Base-by-base conservation (phyloP, 2,329 filamentous ascomycete genomes). In the Amesomyces nigricolor region DNA sequence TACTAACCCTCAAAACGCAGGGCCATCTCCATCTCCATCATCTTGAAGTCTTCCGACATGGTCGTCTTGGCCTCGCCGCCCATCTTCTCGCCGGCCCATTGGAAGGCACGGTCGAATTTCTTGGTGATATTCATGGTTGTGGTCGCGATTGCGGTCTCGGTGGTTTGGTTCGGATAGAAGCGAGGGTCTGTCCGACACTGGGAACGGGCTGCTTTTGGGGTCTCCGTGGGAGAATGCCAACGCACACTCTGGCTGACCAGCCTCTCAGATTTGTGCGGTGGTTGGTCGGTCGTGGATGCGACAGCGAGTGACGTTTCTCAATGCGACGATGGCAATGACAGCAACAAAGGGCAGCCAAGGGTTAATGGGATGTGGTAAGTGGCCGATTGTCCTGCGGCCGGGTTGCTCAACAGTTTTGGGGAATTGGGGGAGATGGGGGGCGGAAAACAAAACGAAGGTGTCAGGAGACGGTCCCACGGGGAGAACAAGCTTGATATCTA, bases 81-180 rank as follows among this genome's bases (percentile, higher is more conserved):
- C 89, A 97, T 96, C 74, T 91, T 89, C 76, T 97, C 92, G 64
- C 90, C 90, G 38, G 91, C 90, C 92, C 92, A 97, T 86, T 97
- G 92, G 77, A 92, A 95, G 78, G 95, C 86, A 68, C 92, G 87
- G 74, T 91, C 92, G 70, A 97, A 84, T 71, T 95, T 96, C 79
- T 95, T 96, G 73, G 76, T 79, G 66, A 83, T 75, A 64, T 78
- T 74, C 79, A 82, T 82, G 44, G 51, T 52, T 39, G 53, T 16
- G 47, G 9, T n/a, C 17, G 22, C 9, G n/a, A 16, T 14, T 2
- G 22, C 42, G 42, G 32, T 37, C 13, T 30, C 30, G 32, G 17
- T 37, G 17, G 45, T 37, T 30, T 45, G 26, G 47, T 46, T 39
- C 17, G 38, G 43, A 45, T 19, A 13, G 32, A 53, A 19, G 47